These are phyloP conservation scores for Eragrostis nindensis DNA, from an alignment of 176 grass and related monocot genomes.

Conservation along the genomic window DNA sequence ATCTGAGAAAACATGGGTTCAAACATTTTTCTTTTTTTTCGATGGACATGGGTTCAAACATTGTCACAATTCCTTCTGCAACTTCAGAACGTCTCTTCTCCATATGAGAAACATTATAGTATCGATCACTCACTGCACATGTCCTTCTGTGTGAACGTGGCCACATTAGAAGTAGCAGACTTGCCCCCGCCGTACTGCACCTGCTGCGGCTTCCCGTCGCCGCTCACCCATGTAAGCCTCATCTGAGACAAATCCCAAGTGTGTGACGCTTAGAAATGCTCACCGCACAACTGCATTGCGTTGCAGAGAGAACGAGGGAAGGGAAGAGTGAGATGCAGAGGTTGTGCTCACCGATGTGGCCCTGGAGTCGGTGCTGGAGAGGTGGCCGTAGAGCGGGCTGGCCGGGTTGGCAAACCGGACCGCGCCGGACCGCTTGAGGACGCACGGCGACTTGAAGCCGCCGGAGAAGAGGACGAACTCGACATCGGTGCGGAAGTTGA, in stretches of 20 bases:
- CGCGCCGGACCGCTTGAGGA: slow-evolving; percentile 63
- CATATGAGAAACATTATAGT: neutral
- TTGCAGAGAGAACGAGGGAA: neutral
- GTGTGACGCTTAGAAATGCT: neutral
- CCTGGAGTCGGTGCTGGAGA: slow-evolving; percentile 70
- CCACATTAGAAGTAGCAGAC: slow-evolving; percentile 45
- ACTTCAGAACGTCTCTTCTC: neutral
- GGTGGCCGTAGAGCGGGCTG: slow-evolving; percentile 65
- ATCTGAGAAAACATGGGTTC: neutral
- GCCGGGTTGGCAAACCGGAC: slow-evolving; percentile 72
- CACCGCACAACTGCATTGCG: neutral
- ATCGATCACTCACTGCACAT: slow-evolving; percentile 81
- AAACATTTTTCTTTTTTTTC: no score
- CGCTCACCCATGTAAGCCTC: slow-evolving; percentile 90
- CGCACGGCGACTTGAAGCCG: slow-evolving; percentile 67
- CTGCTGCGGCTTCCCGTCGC: slow-evolving; percentile 64
- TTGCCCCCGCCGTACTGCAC: slow-evolving; percentile 58
- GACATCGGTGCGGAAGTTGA: slow-evolving; percentile 87
- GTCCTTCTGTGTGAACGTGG: slow-evolving; percentile 67
- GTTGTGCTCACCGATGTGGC: slow-evolving; percentile 61
- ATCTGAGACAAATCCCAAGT: slow-evolving; percentile 41
- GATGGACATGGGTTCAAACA: neutral
- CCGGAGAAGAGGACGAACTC: slow-evolving; percentile 84
- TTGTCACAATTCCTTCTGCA: neutral
- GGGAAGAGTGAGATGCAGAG: no score